These are phyloP conservation scores for Fusarium palustre DNA, from an alignment of 2,329 filamentous ascomycete genomes.

Conservation along the genomic window DNA sequence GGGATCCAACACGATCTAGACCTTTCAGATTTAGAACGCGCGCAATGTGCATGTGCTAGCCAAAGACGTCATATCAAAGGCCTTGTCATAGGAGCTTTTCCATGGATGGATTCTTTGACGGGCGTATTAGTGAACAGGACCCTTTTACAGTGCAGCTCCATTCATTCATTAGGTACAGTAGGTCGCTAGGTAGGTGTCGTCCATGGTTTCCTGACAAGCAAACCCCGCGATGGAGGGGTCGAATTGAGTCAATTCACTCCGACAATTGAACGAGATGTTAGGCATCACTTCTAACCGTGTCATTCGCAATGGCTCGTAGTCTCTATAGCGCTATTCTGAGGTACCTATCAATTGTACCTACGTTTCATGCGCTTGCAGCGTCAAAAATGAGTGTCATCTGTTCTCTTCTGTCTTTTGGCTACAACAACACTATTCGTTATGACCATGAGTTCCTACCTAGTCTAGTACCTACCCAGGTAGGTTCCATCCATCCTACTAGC, in stretches of 20 bases:
- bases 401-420: conserved; percentile 12
- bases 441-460: background rate
- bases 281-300: conserved; percentile 13
- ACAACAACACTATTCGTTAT: conserved; percentile 27
- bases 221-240: conserved; percentile 38
- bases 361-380: conserved; percentile 18
- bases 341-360: background rate
- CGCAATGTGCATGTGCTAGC: conserved; percentile 1
- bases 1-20: conserved; percentile 34
- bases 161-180: too few species aligned
- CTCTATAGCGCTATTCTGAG: conserved; percentile 10
- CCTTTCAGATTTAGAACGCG: conserved; percentile 5
- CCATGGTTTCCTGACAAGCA: background rate
- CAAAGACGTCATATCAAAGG: conserved; percentile 35
- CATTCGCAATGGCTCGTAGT: conserved; percentile 10
- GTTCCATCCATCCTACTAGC: too few species aligned
- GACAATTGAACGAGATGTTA: conserved; percentile 31
- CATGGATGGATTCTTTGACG: too few species aligned
- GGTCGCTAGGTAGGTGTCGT: too few species aligned
- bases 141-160: too few species aligned
- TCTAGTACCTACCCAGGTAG: too few species aligned
- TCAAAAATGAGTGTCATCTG: background rate
- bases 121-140: conserved; percentile 26
- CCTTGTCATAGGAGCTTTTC: conserved; percentile 19
- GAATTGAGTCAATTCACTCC: conserved; percentile 23